A percentile compares a stretch with the other conserved stretches of the same genome.
Evolutionary conservation across 352 stramenopile species (phyloP).

Genomic region (Phytopythium sindhum): DNA sequence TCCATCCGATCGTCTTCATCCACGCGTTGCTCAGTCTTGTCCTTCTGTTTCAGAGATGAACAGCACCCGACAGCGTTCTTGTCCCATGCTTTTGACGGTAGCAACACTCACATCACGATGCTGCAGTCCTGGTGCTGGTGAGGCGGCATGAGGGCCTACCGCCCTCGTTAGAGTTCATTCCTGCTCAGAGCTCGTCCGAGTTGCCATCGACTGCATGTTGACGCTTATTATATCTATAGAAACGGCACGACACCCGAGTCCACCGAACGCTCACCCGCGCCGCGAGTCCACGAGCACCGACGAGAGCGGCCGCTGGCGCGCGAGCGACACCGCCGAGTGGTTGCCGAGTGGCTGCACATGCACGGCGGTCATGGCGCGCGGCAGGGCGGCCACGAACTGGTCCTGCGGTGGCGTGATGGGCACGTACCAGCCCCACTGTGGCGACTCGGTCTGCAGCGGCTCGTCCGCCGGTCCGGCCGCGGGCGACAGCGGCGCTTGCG

Average conservation of each 20-base stretch:
- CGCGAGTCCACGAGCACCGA: not conserved
- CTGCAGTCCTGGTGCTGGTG: too few relatives aligned
- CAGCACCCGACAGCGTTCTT: too few relatives aligned
- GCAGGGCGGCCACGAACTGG: conserved; percentile 24
- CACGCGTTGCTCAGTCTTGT: too few relatives aligned
- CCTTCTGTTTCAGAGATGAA: too few relatives aligned
- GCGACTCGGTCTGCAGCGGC: conserved; percentile 58
- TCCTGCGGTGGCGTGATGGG: conserved; percentile 81
- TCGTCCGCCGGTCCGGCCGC: conserved; percentile 4
- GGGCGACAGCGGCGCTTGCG: conserved; percentile 11
- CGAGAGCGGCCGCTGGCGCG: not conserved
- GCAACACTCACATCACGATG: too few relatives aligned
- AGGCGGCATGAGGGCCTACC: too few relatives aligned
- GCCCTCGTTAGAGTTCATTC: too few relatives aligned
- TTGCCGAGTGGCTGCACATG: conserved; percentile 6
- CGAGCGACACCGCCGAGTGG: not conserved
- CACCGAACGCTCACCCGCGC: not conserved
- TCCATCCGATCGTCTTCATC: too few relatives aligned
- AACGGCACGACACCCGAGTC: not conserved
- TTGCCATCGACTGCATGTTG: not conserved
- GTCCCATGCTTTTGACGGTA: too few relatives aligned
- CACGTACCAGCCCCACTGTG: conserved; percentile 87
- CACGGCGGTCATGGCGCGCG: conserved; percentile 13
- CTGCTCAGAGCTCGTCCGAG: too few relatives aligned
- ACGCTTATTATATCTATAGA: not conserved